Evolutionary conservation across 805 yeast genomes (phyloP), one percentile per base, ranked within the genome.

Genomic region (Danielia oregonensis): DNA sequence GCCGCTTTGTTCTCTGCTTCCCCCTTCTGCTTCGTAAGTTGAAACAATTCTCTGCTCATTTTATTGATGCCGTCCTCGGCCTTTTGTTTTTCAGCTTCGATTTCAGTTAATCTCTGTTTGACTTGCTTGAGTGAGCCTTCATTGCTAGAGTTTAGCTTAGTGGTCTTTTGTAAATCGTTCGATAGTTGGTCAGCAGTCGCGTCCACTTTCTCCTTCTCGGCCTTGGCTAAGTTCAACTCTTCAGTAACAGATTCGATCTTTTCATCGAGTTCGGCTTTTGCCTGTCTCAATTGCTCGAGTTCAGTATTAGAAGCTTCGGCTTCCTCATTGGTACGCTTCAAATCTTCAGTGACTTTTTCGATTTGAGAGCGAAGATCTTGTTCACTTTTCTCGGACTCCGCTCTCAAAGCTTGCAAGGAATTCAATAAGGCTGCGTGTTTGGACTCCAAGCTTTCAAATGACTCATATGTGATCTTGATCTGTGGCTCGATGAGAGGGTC

Each of bases 1-100:
- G 65, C 68, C 11, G 74, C 56, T 6, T 58, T 56, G 17, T 64
- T 63, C 29, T 72, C 78, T 5, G 71, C 48, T 0, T 72, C 71
- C 2, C 73, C 77, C 38, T 79, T 80, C 22, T 77, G 78, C 36
- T 75, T 76, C 0, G 78, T 71, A 27, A 87, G 63, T 30, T 73
- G 73, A 56, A 86, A 75, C 19, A 89, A 63, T 44, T 89, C 97
- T 25, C 91, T 67, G 35, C 82, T 83, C 95, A 89, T 85, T 47
- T 87, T 88, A 53, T 88, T 88, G 33, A 89, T 81, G 4, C 95
- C 97, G 39, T 78, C 81, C 49, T 89, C 96, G 1, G 91, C 84
- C 43, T 74, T 80, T 17, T 68, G 68, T 46, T 78, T 82, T 9
- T 70, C 73, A 6, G 54, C 56, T 28, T 61, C 68, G 6, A 62